Evolutionary conservation across 73 alveolate species (phyloP).

Genomic region (Paramecium tetraurelia): DNA sequence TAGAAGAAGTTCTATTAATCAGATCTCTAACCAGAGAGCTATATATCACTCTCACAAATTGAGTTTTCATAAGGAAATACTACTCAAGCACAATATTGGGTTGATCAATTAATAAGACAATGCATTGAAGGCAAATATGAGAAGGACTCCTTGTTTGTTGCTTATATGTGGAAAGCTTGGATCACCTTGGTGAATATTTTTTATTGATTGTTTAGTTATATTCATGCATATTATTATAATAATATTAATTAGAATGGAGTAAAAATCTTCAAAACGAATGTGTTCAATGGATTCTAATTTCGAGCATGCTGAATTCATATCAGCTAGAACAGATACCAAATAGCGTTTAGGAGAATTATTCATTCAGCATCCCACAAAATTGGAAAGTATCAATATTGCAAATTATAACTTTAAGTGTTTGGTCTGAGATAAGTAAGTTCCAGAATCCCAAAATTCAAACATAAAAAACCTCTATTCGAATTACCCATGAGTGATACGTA

Average conservation of each 20-base stretch:
- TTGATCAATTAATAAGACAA: not conserved
- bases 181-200: not conserved
- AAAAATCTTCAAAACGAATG: not conserved
- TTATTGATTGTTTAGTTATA: not conserved
- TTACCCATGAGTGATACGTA: not conserved
- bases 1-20: not conserved
- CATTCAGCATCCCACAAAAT: not conserved
- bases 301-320: slow-evolving; percentile 33
- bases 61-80: not conserved
- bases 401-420: not conserved
- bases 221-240: not conserved
- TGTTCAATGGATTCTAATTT: not conserved
- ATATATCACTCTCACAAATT: not conserved
- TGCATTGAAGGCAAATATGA: not conserved
- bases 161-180: not conserved
- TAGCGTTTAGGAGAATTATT: slow-evolving; percentile 13
- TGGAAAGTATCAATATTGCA: not conserved
- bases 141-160: not conserved
- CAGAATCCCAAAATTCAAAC: not conserved
- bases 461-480: slow-evolving; percentile 16
- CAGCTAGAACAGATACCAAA: slow-evolving; percentile 25
- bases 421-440: slow-evolving; percentile 18
- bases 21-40: not conserved
- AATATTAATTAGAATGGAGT: not conserved
- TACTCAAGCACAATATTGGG: not conserved